These are phyloP conservation scores for Penicillium canescens DNA, from an alignment of 495 filamentous ascomycete species.

Conservation along the genomic window DNA sequence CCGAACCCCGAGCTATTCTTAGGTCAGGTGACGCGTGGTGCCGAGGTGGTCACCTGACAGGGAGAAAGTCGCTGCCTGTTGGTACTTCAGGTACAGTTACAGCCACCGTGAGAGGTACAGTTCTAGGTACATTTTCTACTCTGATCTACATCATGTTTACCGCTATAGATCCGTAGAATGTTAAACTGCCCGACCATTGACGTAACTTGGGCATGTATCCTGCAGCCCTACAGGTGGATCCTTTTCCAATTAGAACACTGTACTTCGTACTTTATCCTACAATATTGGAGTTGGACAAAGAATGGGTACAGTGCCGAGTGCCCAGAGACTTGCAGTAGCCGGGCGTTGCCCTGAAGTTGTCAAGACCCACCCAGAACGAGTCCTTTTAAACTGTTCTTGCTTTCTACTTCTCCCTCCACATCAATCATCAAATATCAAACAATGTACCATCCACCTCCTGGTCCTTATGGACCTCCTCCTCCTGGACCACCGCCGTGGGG, in stretches of 20 bases:
- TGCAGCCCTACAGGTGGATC: constrained; percentile 21
- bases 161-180: background rate
- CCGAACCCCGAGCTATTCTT: too few relatives aligned
- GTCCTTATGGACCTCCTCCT: constrained; percentile 34
- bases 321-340: background rate
- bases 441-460: constrained; percentile 12
- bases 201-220: background rate
- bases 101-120: too few relatives aligned
- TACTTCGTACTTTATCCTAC: too few relatives aligned
- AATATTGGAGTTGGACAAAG: too few relatives aligned
- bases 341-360: background rate
- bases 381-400: constrained; percentile 1
- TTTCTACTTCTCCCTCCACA: background rate
- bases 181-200: background rate
- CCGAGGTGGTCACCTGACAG: too few relatives aligned
- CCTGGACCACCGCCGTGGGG: constrained; percentile 26
- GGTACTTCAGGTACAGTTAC: too few relatives aligned
- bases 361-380: constrained; percentile 2
- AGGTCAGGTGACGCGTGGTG: too few relatives aligned
- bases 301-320: background rate
- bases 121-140: too few relatives aligned
- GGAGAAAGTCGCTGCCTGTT: too few relatives aligned
- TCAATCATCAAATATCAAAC: background rate
- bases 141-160: background rate
- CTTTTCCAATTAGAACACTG: background rate